Conservation (phyloP, 805 yeast species). For the Kodamaea kakaduensis region DNA sequence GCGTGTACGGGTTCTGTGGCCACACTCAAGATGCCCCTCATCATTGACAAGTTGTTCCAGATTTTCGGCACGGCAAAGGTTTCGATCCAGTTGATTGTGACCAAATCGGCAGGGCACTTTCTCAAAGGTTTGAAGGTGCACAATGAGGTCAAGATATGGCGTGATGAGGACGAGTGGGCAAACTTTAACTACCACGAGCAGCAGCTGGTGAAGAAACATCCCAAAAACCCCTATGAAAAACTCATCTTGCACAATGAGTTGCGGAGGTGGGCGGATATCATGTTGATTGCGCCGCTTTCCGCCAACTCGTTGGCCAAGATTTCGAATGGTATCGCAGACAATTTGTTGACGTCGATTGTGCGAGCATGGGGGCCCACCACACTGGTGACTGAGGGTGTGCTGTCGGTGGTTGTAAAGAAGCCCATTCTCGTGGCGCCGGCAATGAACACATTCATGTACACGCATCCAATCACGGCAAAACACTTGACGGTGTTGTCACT, state of each 20-base stretch:
- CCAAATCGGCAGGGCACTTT: constrained; percentile 75
- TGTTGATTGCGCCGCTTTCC: constrained; percentile 44
- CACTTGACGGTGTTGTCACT: constrained; percentile 31
- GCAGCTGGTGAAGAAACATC: constrained; percentile 15
- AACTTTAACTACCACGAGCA: constrained; percentile 27
- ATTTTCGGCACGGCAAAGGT: constrained; percentile 66
- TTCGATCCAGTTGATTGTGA: constrained; percentile 80
- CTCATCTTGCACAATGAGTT: constrained; percentile 42
- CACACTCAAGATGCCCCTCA: constrained; percentile 85
- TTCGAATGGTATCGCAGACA: constrained; percentile 43
- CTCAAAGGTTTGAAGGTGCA: constrained; percentile 56
- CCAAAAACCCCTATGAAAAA: constrained; percentile 32
- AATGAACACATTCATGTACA: constrained; percentile 47
- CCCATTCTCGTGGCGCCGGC: constrained; percentile 47
- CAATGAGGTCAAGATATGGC: constrained; percentile 79
- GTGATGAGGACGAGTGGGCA: constrained; percentile 92
- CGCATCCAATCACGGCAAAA: constrained; percentile 43
- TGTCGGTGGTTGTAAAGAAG: constrained; percentile 22
- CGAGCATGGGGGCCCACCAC: constrained; percentile 39
- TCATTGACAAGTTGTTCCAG: constrained; percentile 81
- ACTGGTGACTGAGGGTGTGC: constrained; percentile 8
- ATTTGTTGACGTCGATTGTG: constrained; percentile 38
- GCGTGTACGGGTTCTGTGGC: constrained; percentile 98
- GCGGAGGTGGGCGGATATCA: constrained; percentile 45
- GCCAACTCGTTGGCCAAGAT: constrained; percentile 45